Evolutionary conservation across 495 filamentous ascomycete genomes (phyloP), one percentile per base, ranked within the genome.

Genomic region (Jackrogersella multiformis): DNA sequence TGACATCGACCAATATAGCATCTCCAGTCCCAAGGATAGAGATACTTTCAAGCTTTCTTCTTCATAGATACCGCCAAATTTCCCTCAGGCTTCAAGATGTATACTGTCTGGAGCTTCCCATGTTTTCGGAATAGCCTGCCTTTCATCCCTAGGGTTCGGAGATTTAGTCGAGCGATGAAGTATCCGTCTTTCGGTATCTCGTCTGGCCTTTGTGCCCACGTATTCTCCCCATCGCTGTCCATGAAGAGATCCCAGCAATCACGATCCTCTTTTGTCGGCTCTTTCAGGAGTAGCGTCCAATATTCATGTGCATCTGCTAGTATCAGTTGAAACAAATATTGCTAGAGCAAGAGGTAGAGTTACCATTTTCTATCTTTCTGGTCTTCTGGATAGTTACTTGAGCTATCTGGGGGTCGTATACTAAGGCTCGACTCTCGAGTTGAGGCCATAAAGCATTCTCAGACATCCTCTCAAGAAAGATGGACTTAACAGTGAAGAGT

Each of bases 181-280:
- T 56, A 56, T n/a, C 53, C 53, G 7, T 56, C 52, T 1, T 26
- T 56, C 1, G 36, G 38, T 28, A 10, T 42, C 5, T 56, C 36
- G 9, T 20, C 53, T 56, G 36, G 36, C 53, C 8, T 28, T 23
- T 56, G 53, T 8, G 53, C 36, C 53, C 53, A 56, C 1, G 24
- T 44, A n/a, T 32, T 44, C 36, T 56, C 36, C 10, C 36, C 36
- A 16, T 32, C 18, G 13, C n/a, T 32, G 23, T 56, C 53, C 1
- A 56, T 56, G 13, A 56, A 56, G 21, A 56, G 6, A 56, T 56
- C 53, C 53, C 38, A 56, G 24, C 53, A 56, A 23, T 44, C 53
- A 18, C 4, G n/a, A 6, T 20, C 13, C 6, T 20, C 38, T 5
- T 56, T 44, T 44, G 13, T 30, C 4, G 35, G 35, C 8, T 34